Conservation (phyloP, 257 asterid genomes). For the Ballota nigra region DNA sequence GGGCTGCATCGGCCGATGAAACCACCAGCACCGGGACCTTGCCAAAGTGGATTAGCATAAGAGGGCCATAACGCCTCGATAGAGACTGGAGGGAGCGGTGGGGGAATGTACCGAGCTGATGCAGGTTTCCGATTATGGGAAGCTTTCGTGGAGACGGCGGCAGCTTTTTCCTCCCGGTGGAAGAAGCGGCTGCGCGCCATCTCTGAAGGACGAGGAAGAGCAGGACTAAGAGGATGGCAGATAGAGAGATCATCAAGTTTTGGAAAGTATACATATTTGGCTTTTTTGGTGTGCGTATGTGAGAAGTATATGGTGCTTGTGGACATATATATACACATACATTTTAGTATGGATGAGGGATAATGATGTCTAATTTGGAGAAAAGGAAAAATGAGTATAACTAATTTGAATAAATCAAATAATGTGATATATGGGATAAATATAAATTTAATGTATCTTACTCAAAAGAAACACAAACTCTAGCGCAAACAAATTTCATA, state of each 20-base stretch:
- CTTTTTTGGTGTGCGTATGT: too few species aligned
- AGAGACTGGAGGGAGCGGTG: slow-evolving; percentile 25
- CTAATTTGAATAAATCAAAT: too few species aligned
- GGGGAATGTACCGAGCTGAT: not conserved
- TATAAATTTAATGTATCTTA: too few species aligned
- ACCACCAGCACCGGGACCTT: slow-evolving; percentile 32
- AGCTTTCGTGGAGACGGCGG: not conserved
- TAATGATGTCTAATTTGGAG: too few species aligned
- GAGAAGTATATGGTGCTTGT: too few species aligned
- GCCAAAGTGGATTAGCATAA: slow-evolving; percentile 47
- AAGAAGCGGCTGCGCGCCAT: not conserved
- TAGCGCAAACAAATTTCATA: too few species aligned
- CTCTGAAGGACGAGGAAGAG: not conserved
- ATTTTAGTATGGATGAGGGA: too few species aligned
- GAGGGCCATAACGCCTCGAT: slow-evolving; percentile 34
- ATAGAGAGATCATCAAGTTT: not conserved
- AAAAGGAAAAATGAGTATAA: too few species aligned
- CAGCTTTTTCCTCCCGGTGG: not conserved
- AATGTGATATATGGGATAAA: too few species aligned
- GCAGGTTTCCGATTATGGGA: not conserved
- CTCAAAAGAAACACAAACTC: too few species aligned
- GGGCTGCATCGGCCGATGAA: slow-evolving; percentile 38
- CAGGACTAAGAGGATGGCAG: not conserved
- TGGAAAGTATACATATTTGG: not conserved
- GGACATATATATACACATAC: too few species aligned